A percentile compares a stretch with the other conserved stretches of the same genome.
Evolutionary conservation across 106 monocot genomes (phyloP).

Genomic region (Allium fistulosum): DNA sequence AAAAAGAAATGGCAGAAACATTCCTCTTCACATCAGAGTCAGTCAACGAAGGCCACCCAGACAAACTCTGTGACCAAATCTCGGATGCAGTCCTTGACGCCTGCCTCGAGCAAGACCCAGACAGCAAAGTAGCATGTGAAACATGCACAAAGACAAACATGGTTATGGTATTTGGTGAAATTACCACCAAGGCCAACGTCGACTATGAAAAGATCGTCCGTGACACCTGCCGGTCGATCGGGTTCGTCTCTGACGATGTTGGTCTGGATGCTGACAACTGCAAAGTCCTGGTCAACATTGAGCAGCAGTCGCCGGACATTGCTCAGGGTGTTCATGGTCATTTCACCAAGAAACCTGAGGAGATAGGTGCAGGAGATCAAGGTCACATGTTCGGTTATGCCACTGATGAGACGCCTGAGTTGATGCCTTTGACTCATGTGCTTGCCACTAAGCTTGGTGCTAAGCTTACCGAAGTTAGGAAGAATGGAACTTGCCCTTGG

Average conservation of each 20-base stretch:
- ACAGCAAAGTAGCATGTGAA: slow-evolving; percentile 37
- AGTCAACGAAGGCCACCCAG: slow-evolving; percentile 38
- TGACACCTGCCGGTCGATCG: slow-evolving; percentile 28
- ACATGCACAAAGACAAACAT: slow-evolving; percentile 44
- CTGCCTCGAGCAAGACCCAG: slow-evolving; percentile 36
- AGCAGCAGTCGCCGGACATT: slow-evolving; percentile 35
- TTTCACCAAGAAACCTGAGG: slow-evolving; percentile 9
- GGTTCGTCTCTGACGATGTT: slow-evolving; percentile 27
- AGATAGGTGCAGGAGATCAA: slow-evolving; percentile 15
- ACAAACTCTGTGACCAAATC: slow-evolving; percentile 43
- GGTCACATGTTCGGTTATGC: slow-evolving; percentile 15
- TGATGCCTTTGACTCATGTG: slow-evolving; percentile 37
- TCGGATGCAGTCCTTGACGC: slow-evolving; percentile 36
- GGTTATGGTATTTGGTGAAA: slow-evolving; percentile 42
- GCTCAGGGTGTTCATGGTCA: slow-evolving; percentile 34
- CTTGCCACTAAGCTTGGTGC: slow-evolving; percentile 34
- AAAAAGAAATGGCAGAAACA: slow-evolving; percentile 11
- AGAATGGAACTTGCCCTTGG: slow-evolving; percentile 35
- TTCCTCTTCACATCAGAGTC: slow-evolving; percentile 43
- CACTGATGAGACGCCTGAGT: slow-evolving; percentile 36
- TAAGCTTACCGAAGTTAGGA: slow-evolving; percentile 26
- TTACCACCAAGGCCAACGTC: slow-evolving; percentile 34
- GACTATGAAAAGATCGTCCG: slow-evolving; percentile 41
- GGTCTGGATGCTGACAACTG: slow-evolving; percentile 35
- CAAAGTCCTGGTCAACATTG: slow-evolving; percentile 36